Evolutionary conservation across 768 basidiomycete species (phyloP), one percentile per base, ranked within the genome.

Genomic region (Leucogyrophana mollusca): DNA sequence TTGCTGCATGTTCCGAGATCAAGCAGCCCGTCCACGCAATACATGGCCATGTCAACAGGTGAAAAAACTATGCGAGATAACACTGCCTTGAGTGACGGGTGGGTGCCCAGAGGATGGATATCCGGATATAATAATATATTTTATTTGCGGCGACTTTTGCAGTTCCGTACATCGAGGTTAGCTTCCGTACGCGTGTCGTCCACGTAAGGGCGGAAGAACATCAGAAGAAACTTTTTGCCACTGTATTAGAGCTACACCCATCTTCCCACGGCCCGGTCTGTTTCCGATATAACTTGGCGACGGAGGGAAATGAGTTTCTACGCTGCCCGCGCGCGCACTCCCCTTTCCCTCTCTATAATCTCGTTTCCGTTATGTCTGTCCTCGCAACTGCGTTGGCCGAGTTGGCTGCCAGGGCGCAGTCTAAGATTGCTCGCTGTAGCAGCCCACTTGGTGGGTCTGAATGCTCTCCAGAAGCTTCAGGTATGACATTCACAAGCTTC

Each of bases 261-360:
- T 39, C 46, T 66, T 64, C 63, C 60, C 63, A 64, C 57, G 57
- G 25, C 46, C 43, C 32, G 45, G 20, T 16, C n/a, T 33, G 32
- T 24, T 35, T 52, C 47, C 38, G 60, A 63, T 65, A 67, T 65
- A 67, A 65, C 52, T 52, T 49, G 59, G 59, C 59, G 53, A 61
- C 62, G 59, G 53, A 42, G 45, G 7, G 32, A 38, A 49, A 43
- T 25, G 22, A 36, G 18, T 47, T 23, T 22, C 50, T 38, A 35
- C 20, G 34, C 36, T 36, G 33, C 39, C 36, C 16, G 25, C 34
- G 32, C 32, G 45, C 27, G 43, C 38, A 36, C 43, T 37, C 49
- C 27, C 51, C 44, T 33, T 40, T 52, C 38, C 27, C 45, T 52
- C 33, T 16, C 25, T 49, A 45, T 46, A 32, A 10, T 23, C 52